Evolutionary conservation across 176 grass and related monocot genomes (phyloP).

Genomic region (Carex myosuroides): DNA sequence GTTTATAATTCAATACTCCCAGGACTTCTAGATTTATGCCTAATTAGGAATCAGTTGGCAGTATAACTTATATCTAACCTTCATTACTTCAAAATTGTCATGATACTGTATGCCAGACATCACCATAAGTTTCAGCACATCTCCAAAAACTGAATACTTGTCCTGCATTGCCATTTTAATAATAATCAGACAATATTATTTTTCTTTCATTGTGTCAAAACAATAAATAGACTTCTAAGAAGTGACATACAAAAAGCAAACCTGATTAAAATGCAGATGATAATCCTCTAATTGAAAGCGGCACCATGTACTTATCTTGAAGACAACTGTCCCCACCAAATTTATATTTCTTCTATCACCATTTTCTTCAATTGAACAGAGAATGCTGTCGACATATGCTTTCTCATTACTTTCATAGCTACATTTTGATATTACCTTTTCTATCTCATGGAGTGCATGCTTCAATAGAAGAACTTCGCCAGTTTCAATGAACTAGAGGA

Average conservation of each 20-base stretch:
- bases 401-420: conserved; percentile 38
- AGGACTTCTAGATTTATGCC: background rate
- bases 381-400: conserved; percentile 57
- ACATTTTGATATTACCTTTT: conserved; percentile 37
- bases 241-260: conserved; percentile 17
- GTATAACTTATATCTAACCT: conserved; percentile 39
- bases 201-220: background rate
- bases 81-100: conserved; percentile 37
- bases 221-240: background rate
- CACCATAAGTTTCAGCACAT: conserved; percentile 42
- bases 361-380: conserved; percentile 50
- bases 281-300: conserved; percentile 58
- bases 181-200: background rate
- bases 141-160: conserved; percentile 48
- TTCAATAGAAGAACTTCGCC: conserved; percentile 63
- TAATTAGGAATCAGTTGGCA: background rate
- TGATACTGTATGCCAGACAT: conserved; percentile 19
- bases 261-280: conserved; percentile 76
- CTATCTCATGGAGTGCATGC: conserved; percentile 42
- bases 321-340: conserved; percentile 49
- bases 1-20: background rate
- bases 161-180: conserved; percentile 26
- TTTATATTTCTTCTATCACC: conserved; percentile 36
- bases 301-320: conserved; percentile 61
- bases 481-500: conserved; percentile 62